Base-by-base conservation (phyloP, 306 rosid species). In the Alnus glutinosa region DNA sequence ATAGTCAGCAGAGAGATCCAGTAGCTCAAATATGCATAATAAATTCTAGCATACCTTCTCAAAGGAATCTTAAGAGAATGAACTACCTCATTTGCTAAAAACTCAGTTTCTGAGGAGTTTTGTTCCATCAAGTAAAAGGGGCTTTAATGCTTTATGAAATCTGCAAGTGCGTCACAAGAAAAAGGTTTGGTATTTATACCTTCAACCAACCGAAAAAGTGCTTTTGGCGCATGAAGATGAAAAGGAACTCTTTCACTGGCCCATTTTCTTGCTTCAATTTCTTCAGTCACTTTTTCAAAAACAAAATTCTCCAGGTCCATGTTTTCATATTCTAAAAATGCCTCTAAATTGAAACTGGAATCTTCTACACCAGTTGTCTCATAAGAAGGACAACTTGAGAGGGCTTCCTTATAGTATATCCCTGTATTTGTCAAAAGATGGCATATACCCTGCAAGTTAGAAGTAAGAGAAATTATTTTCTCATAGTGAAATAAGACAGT, bases 241-340 rank as follows among this genome's bases (percentile, higher is more conserved):
- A 95, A 92, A 28, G 94, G 80, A 80, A 85, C 86, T 78, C 87
- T 78, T 86, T 85, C 90, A 74, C 89, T 83, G 28, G 89, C 92
- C 83, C 87, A 90, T 85, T 89, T 88, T 85, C 91, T 92, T 68
- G 97, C 97, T 82, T 89, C 94, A 69, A 90, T 88, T 85, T 95
- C 97, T 87, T 92, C 97, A 2, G 91, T 87, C 68, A 95, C 98
- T 88, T 95, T 92, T 30, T 89, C 92, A 73, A 86, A 92, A 70
- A 91, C 95, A 78, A 92, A 84, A 83, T 89, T 95, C 86, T 95
- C 98, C 78, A 95, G 81, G 84, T 95, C 98, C 98, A 92, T 95
- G 83, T 90, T 95, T 84, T 91, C 96, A 81, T 92, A 88, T 78
- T 90, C 97, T 52, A 94, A 85, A 71, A 79, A 79, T 48, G 92